These are phyloP conservation scores for Ambrosia hybrid DNA, from an alignment of 140 eudicot genomes.

Conservation along the genomic window DNA sequence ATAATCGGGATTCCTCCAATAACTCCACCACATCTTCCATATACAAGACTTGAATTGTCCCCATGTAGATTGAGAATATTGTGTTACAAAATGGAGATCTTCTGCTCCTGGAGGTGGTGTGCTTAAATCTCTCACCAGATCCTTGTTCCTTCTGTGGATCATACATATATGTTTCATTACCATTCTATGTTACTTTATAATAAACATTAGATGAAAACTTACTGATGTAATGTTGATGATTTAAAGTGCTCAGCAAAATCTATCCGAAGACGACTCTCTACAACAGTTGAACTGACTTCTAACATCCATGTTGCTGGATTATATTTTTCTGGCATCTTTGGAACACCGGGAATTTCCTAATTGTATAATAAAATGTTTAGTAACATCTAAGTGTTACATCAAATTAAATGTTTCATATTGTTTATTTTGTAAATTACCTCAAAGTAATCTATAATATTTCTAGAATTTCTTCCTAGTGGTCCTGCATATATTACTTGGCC, in stretches of 20 bases:
- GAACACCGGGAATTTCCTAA: slow-evolving; percentile 64
- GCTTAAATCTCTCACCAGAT: slow-evolving; percentile 46
- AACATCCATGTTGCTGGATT: slow-evolving; percentile 95
- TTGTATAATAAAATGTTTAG: neutral
- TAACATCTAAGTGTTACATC: too few relatives aligned
- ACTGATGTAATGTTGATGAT: slow-evolving; percentile 51
- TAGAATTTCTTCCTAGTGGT: slow-evolving; percentile 61
- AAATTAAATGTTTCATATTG: neutral
- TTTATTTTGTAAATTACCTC: slow-evolving; percentile 42
- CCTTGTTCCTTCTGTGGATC: slow-evolving; percentile 45
- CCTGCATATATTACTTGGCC: slow-evolving; percentile 76
- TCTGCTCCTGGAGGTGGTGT: slow-evolving; percentile 45
- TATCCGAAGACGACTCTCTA: slow-evolving; percentile 59
- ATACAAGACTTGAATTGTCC: slow-evolving; percentile 59
- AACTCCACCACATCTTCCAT: slow-evolving; percentile 75
- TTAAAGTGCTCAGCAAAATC: slow-evolving; percentile 71
- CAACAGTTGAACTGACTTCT: slow-evolving; percentile 66
- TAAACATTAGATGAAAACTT: slow-evolving; percentile 20
- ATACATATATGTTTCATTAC: neutral
- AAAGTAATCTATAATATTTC: slow-evolving; percentile 53
- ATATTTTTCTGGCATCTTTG: slow-evolving; percentile 63
- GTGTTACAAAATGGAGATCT: slow-evolving; percentile 51
- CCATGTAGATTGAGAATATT: slow-evolving; percentile 54
- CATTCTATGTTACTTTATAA: neutral
- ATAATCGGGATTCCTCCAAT: slow-evolving; percentile 79